Percentiles rank a stretch among this genome's conserved stretches.
phyloP scores from a whole-genome alignment of 345 rosid genomes.

The Citrus cavaleriei region DNA sequence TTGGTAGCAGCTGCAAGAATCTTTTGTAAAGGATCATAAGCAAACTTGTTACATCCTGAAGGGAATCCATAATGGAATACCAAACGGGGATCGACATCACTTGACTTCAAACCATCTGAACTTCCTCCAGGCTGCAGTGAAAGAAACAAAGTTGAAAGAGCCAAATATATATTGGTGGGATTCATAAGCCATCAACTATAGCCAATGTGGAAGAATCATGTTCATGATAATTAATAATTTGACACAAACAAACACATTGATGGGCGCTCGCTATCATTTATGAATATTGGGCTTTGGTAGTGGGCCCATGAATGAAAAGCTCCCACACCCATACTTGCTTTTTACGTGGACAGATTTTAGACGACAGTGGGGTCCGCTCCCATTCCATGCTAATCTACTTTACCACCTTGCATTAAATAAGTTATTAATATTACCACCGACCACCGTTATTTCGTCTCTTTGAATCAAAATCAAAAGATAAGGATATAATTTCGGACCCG shows the following conservation, averaged over 20 bases:
- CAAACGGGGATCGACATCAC: constrained; percentile 74
- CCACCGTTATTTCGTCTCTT: not conserved
- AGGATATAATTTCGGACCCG: not conserved
- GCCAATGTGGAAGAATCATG: no score
- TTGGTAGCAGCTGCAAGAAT: constrained; percentile 71
- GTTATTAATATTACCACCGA: constrained; percentile 22
- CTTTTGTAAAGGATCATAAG: constrained; percentile 64
- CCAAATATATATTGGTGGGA: not conserved
- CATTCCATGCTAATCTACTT: not conserved
- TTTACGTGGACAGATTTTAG: not conserved
- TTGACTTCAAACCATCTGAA: constrained; percentile 53
- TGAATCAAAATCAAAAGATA: not conserved
- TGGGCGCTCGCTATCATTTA: no score
- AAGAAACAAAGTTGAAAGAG: not conserved
- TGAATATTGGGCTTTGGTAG: not conserved
- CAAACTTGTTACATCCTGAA: constrained; percentile 57
- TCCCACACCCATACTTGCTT: not conserved
- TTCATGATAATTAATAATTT: no score
- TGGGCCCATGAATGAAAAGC: not conserved
- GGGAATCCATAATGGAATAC: constrained; percentile 86
- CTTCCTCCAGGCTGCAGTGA: constrained; percentile 58
- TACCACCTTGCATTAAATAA: not conserved
- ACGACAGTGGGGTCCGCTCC: not conserved
- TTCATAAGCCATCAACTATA: no score
- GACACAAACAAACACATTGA: no score